Evolutionary conservation across 345 rosid genomes (phyloP), one percentile per base, ranked within the genome.

Genomic region (Euphorbia peplus): DNA sequence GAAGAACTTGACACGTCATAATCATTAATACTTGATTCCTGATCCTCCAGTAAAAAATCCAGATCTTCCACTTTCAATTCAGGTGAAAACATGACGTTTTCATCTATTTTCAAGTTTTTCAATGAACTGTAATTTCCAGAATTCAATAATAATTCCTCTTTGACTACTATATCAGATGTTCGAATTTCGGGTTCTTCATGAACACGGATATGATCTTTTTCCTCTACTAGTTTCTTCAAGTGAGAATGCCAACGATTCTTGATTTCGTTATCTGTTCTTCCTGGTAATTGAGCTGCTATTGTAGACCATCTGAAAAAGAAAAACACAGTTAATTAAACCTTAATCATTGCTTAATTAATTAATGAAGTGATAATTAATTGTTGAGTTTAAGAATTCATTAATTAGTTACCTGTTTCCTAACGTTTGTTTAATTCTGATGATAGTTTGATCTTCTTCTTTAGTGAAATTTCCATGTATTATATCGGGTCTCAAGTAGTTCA

Each of bases 381-480:
- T 2, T 32, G 37, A 32, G 6, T 32, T 47, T 25, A 24, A 0
- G 18, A 1, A 32, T 32, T n/a, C n/a, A n/a, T n/a, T n/a, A n/a
- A n/a, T n/a, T 12, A 25, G 5, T 53, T 70, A 87, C 88, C 79
- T 71, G 64, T 85, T 88, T 64, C 90, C 93, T 42, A 81, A 73
- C 71, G 18, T 51, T 46, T 73, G 68, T 64, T 81, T 90, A 50
- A 85, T 75, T 32, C 51, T 70, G 50, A 84, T 32, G 19, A 86
- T 83, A 51, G 76, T 76, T 28, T 83, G 77, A 22, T 78, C 86
- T 86, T 86, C 90, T 55, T 75, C 79, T 50, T 16, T 44, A 25
- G 66, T 83, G 84, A 88, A 79, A 48, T 81, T 84, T 64, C 93
- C 93, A 54, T 66, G 88, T 66, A 76, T 86, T 52, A 88, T 59